These are phyloP conservation scores for Bromus sterilis DNA, from an alignment of 176 grass and related monocot species.

Conservation along the genomic window DNA sequence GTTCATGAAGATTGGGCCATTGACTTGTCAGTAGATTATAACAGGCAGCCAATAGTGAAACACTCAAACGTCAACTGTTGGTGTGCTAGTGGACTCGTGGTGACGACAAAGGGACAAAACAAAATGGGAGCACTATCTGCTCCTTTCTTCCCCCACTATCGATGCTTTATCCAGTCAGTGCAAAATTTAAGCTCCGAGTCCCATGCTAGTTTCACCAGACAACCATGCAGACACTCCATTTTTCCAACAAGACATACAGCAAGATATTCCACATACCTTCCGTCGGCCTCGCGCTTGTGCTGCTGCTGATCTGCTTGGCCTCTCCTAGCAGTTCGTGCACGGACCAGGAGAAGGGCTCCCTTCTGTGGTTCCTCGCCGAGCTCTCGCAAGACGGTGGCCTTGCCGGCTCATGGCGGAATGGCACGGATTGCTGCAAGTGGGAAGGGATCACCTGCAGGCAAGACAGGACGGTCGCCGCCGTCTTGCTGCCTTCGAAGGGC, in stretches of 20 bases:
- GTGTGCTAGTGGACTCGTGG: not conserved
- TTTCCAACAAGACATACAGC: not conserved
- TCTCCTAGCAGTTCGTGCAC: conserved; percentile 1
- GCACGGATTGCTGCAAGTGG: conserved; percentile 32
- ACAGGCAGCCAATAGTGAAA: not conserved
- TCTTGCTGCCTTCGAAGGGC: not conserved
- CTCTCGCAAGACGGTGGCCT: conserved; percentile 11
- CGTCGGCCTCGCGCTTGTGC: not conserved
- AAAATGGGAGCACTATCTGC: not conserved
- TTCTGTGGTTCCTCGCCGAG: conserved; percentile 24
- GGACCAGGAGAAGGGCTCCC: conserved; percentile 16
- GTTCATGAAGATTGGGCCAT: not conserved
- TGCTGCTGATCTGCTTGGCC: conserved; percentile 13
- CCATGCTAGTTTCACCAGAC: conserved; percentile 12
- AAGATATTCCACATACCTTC: not conserved
- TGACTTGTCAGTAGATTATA: conserved; percentile 7
- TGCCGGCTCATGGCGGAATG: not conserved
- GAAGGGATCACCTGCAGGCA: conserved; percentile 27
- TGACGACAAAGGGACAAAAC: not conserved
- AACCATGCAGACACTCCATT: conserved; percentile 18
- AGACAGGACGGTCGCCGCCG: not conserved
- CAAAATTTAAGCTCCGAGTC: not conserved
- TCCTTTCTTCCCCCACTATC: not conserved
- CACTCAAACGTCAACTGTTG: not conserved
- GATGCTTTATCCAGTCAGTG: not conserved